phyloP scores from a whole-genome alignment of 2,329 filamentous ascomycete species.

The Tolypocladium sp. region DNA sequence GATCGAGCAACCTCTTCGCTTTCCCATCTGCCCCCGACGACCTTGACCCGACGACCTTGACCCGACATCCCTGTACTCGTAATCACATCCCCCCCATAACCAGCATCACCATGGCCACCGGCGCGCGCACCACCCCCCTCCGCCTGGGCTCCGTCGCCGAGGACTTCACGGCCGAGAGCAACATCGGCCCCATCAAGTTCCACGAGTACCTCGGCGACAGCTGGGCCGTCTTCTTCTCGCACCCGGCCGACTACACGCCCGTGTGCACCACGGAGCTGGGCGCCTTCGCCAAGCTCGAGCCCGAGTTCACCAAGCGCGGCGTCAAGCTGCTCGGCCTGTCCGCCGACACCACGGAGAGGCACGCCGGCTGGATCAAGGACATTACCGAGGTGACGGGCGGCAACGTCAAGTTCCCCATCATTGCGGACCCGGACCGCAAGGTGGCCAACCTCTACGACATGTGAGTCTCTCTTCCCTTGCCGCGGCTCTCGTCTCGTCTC shows the following conservation, averaged over 20 bases:
- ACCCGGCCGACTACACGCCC: conserved; percentile 85
- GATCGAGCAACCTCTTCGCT: not conserved
- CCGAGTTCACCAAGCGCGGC: conserved; percentile 76
- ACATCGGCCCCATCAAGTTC: conserved; percentile 69
- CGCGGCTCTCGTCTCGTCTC: not conserved
- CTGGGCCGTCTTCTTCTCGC: conserved; percentile 78
- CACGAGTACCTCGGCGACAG: conserved; percentile 71
- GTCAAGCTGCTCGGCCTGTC: conserved; percentile 88
- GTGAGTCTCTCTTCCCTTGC: conserved; percentile 31
- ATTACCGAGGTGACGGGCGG: conserved; percentile 70
- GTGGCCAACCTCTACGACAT: conserved; percentile 72
- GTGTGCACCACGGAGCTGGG: conserved; percentile 95
- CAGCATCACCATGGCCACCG: conserved; percentile 17
- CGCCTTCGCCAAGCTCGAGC: conserved; percentile 81
- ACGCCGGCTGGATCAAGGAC: conserved; percentile 86
- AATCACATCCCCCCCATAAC: not conserved
- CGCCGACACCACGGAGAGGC: conserved; percentile 76
- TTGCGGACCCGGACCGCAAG: conserved; percentile 70
- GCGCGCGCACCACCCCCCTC: conserved; percentile 27
- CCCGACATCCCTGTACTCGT: not conserved
- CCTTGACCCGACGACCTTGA: no score
- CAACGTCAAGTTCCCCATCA: conserved; percentile 67
- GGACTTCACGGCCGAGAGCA: conserved; percentile 79
- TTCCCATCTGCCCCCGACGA: not conserved
- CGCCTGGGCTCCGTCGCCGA: conserved; percentile 61